Evolutionary conservation across 768 basidiomycete species (phyloP), one percentile per base, ranked within the genome.

Genomic region (Amanita inopinata): DNA sequence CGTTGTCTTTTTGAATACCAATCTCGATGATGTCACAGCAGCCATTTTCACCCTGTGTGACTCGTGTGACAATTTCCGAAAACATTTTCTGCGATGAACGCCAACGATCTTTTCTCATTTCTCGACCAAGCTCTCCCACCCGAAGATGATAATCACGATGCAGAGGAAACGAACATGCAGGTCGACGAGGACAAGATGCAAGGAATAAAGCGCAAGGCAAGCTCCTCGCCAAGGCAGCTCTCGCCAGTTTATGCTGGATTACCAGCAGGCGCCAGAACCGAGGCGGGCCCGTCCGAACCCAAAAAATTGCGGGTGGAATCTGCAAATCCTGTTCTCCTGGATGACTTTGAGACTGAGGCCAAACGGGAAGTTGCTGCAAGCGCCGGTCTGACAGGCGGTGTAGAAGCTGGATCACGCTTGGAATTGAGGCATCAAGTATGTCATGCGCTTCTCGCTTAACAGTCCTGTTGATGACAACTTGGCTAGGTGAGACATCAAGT

Each of bases 261-360:
- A 17, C 12, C 10, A 4, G 35, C 27, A 31, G 34, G 31, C 18
- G 19, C 7, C 27, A n/a, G n/a, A 7, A 28, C 7, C n/a, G 27
- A 45, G 3, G 14, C 28, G 17, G 22, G 22, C 12, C 31, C 22
- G 12, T 62, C 69, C 2, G 59, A 63, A 2, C 52, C 61, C 1
- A 90, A 90, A 61, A 79, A 73, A 54, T 59, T 70, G 3, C 70
- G 83, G 28, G 48, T 78, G n/a, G 68, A 66, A 0, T 71, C 79
- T 2, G 80, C 81, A 3, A 71, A 73, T 40, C 87, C 91, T 5
- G 70, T 89, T 0, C 80, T 90, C 5, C 73, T 94, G 8, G 94
- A 98, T 61, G 92, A 94, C 49, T 91, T 97, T 56, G 89, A 93
- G 62, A 90, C 85, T 1, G 89, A 93, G 53, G 91, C 88, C 0